Evolutionary conservation across 129 eudicot species (phyloP), one percentile per base, ranked within the genome.

Genomic region (Rutidosis leptorrhynchoides): DNA sequence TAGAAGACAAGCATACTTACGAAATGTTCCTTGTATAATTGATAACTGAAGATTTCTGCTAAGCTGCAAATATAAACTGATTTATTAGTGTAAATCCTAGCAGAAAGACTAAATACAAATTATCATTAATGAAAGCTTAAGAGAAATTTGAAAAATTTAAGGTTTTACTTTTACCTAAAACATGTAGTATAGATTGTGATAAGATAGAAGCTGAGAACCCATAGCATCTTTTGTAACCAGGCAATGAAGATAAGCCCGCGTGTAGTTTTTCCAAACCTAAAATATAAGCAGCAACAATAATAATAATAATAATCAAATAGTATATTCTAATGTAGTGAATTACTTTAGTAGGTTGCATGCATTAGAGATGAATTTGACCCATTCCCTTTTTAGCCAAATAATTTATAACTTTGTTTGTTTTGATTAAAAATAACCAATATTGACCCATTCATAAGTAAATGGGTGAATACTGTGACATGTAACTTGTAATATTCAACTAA

Each of bases 141-240:
- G 26, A 69, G 15, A 23, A 49, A 55, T 28, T 66, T 12, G 59
- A 64, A 37, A 16, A 7, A 2, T 5, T 40, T 15, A 52, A 64
- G 58, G 37, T 48, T 24, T n/a, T n/a, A n/a, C n/a, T n/a, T n/a
- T 10, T 80, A 88, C 98, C 91, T 85, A 82, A 84, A 88, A 45
- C 98, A 92, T 92, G 77, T 88, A 84, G 78, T 81, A 71, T 69
- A 92, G 68, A 78, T 92, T 92, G 77, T 92, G 98, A 82, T 88
- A 92, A 1, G 98, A 92, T 17, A 92, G 71, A 77, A 92, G 98
- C 64, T 92, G 98, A 82, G 98, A 92, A 68, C 98, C 98, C 98
- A 92, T 88, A 5, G 98, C 96, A 74, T 92, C 98, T 88, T 92
- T 92, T 7, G 98, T 92, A 52, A 92, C 98, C 57, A 92, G 98